Evolutionary conservation across 108 stramenopile genomes (phyloP).

Genomic region (Discostella pseudostelligera): DNA sequence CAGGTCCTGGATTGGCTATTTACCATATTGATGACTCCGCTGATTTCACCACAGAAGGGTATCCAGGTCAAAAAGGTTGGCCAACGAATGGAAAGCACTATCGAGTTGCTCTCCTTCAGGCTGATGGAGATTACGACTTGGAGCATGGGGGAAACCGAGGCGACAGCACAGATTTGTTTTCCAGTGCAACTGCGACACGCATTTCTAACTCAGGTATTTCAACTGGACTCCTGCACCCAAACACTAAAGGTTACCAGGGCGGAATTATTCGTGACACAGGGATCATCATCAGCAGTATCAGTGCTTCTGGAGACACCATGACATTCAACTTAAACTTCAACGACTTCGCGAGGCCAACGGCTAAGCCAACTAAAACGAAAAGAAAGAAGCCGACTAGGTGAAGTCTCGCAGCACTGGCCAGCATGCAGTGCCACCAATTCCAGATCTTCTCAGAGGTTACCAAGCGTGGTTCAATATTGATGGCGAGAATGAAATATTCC

Average conservation of each 20-base stretch:
- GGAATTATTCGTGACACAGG: background rate
- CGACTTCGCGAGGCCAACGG: too few species aligned
- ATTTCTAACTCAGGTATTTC: background rate
- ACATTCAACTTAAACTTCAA: background rate
- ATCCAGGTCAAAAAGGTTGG: conserved; percentile 54
- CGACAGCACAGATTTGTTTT: conserved; percentile 45
- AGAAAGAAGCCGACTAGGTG: too few species aligned
- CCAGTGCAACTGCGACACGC: background rate
- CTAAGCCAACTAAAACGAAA: too few species aligned
- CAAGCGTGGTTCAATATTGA: too few species aligned
- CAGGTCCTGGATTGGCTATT: conserved; percentile 58
- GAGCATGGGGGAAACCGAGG: conserved; percentile 57
- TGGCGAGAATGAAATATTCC: too few species aligned
- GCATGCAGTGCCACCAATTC: too few species aligned
- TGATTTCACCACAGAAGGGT: conserved; percentile 23
- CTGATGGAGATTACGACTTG: conserved; percentile 81
- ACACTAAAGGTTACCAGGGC: background rate
- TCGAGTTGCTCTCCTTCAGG: conserved; percentile 59
- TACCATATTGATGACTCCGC: conserved; percentile 61
- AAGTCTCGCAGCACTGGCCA: too few species aligned
- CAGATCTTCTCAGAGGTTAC: too few species aligned
- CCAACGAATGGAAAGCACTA: conserved; percentile 80
- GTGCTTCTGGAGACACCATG: conserved; percentile 1
- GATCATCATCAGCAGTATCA: background rate
- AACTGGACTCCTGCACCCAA: background rate